Percentiles rank a stretch among this genome's conserved stretches.
Conservation (phyloP, 371 early-diverging fungal species). For the Lichtheimia ornata region DNA sequence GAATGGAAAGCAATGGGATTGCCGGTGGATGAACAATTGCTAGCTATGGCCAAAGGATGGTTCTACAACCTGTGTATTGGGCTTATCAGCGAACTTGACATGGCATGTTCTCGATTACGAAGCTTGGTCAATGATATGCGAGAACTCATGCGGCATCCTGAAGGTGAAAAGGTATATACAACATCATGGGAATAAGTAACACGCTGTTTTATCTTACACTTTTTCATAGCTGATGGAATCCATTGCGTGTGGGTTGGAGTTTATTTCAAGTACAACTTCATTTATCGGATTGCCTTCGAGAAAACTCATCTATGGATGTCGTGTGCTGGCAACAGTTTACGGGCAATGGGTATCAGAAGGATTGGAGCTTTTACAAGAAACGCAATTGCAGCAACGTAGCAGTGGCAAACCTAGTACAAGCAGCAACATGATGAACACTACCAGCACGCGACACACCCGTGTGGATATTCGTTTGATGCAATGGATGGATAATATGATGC, state of each 20-base stretch:
- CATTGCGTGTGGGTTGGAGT: constrained; percentile 40
- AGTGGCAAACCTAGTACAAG: background rate
- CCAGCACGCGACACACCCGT: constrained; percentile 9
- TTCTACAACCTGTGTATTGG: constrained; percentile 36
- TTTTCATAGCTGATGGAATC: constrained; percentile 37
- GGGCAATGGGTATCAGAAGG: constrained; percentile 41
- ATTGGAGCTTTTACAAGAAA: constrained; percentile 28
- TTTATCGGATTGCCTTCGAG: constrained; percentile 35
- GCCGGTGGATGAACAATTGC: constrained; percentile 43
- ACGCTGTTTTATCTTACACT: background rate
- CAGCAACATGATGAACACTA: constrained; percentile 2
- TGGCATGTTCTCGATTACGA: constrained; percentile 36
- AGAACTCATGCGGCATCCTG: constrained; percentile 24
- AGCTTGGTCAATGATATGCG: constrained; percentile 27
- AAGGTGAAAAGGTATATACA: constrained; percentile 32
- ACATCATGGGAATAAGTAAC: background rate
- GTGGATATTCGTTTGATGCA: constrained; percentile 47
- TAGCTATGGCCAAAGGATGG: constrained; percentile 40
- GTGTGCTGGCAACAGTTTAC: constrained; percentile 32
- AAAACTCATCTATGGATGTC: constrained; percentile 31
- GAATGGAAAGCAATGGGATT: constrained; percentile 53
- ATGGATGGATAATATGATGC: constrained; percentile 37
- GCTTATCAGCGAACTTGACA: constrained; percentile 32
- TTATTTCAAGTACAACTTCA: constrained; percentile 28
- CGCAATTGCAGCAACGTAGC: constrained; percentile 7